These are phyloP conservation scores for Leucaena leucocephala DNA, from an alignment of 306 rosid genomes.

Conservation along the genomic window DNA sequence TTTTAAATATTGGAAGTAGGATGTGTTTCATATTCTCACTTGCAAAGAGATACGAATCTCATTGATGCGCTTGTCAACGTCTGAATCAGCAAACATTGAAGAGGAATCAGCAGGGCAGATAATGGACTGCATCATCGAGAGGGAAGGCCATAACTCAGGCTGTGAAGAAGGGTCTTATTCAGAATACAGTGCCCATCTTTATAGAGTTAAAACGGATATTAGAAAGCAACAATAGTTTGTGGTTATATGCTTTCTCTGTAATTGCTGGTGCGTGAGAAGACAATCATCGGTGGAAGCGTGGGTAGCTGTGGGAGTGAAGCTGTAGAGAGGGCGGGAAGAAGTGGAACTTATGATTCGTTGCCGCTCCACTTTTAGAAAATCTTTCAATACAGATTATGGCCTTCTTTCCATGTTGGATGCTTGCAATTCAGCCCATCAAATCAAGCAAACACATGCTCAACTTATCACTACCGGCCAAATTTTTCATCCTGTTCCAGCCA, in stretches of 20 bases:
- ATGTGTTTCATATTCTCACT: constrained; percentile 52
- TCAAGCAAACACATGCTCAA: constrained; percentile 61
- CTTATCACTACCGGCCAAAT: constrained; percentile 48
- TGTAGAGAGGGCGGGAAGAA: too few relatives aligned
- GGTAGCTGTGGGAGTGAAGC: too few relatives aligned
- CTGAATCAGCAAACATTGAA: constrained; percentile 73
- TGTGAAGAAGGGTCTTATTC: constrained; percentile 78
- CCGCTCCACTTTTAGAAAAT: constrained; percentile 38
- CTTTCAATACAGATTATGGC: constrained; percentile 27
- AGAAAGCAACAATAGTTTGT: constrained; percentile 75
- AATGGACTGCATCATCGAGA: constrained; percentile 56
- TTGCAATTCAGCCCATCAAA: constrained; percentile 53
- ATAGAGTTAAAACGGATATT: constrained; percentile 82
- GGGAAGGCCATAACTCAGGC: constrained; percentile 81
- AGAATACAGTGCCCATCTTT: constrained; percentile 87
- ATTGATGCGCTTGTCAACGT: constrained; percentile 52
- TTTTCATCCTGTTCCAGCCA: constrained; percentile 46
- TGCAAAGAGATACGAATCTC: constrained; percentile 88
- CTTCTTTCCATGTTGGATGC: constrained; percentile 46
- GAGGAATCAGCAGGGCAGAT: constrained; percentile 68
- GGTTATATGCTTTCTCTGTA: too few relatives aligned
- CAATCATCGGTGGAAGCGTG: too few relatives aligned
- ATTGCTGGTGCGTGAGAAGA: too few relatives aligned
- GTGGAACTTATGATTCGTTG: constrained; percentile 40
- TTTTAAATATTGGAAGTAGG: too few relatives aligned